phyloP scores from a whole-genome alignment of 805 yeast species.

The Brettanomyces anomalus region DNA sequence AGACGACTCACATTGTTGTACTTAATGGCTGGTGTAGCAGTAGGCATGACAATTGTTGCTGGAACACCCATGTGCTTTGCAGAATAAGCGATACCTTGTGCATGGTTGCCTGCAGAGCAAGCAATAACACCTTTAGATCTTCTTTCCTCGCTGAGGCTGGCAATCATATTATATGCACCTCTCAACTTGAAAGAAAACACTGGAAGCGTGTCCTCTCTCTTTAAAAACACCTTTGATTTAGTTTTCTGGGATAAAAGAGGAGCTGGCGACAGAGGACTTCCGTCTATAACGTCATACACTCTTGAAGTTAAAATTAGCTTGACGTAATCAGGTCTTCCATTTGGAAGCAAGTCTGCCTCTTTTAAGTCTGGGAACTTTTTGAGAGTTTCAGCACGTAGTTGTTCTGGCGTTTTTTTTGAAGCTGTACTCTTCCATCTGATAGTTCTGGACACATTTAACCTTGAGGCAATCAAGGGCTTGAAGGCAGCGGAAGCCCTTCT shows the following conservation, averaged over 20 bases:
- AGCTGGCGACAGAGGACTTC: slow-evolving; percentile 77
- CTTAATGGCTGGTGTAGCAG: slow-evolving; percentile 92
- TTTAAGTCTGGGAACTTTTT: slow-evolving; percentile 37
- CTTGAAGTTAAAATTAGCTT: slow-evolving; percentile 84
- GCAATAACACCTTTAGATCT: slow-evolving; percentile 86
- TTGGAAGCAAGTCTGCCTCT: slow-evolving; percentile 42
- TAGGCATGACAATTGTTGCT: slow-evolving; percentile 97
- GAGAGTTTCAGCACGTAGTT: neutral
- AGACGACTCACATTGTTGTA: slow-evolving; percentile 83
- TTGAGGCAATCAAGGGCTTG: too few species aligned
- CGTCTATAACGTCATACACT: slow-evolving; percentile 91
- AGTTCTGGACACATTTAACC: too few species aligned
- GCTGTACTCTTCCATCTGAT: too few species aligned
- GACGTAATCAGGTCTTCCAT: slow-evolving; percentile 85
- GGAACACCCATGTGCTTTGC: slow-evolving; percentile 81
- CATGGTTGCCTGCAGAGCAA: slow-evolving; percentile 98
- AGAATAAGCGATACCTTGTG: slow-evolving; percentile 96
- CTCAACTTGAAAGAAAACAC: slow-evolving; percentile 94
- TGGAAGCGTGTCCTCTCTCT: slow-evolving; percentile 89
- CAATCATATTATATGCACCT: slow-evolving; percentile 97
- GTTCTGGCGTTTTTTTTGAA: too few species aligned
- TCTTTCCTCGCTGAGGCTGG: slow-evolving; percentile 63
- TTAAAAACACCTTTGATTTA: slow-evolving; percentile 69
- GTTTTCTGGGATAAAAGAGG: slow-evolving; percentile 62
- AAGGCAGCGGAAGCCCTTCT: too few species aligned